Evolutionary conservation across 2,329 filamentous ascomycete species (phyloP).

Genomic region (Exophiala bonariae): DNA sequence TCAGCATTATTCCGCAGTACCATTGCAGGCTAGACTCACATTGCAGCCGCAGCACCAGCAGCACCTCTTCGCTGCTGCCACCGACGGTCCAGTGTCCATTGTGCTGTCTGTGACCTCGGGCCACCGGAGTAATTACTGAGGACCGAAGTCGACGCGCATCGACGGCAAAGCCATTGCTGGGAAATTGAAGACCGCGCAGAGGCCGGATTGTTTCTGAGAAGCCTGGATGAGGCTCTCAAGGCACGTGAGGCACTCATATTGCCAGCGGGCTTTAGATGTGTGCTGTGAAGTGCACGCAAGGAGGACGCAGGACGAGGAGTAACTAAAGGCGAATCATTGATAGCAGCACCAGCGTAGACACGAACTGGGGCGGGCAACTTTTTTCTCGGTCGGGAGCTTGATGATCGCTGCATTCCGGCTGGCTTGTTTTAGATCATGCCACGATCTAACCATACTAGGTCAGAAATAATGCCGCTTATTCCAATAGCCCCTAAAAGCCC

Average conservation of each 20-base stretch:
- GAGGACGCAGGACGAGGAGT: too few relatives aligned
- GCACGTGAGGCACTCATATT: conserved; percentile 27
- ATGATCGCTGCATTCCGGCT: too few relatives aligned
- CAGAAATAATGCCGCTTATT: too few relatives aligned
- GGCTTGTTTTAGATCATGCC: too few relatives aligned
- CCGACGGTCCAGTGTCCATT: conserved; percentile 38
- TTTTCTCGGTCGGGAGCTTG: too few relatives aligned
- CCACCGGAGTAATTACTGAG: conserved; percentile 7
- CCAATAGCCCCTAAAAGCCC: too few relatives aligned
- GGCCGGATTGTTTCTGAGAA: conserved; percentile 35
- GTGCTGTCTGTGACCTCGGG: conserved; percentile 8
- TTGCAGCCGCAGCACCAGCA: conserved; percentile 44
- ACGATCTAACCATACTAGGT: too few relatives aligned
- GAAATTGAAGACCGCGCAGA: conserved; percentile 37
- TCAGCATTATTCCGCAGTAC: background rate
- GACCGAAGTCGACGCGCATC: conserved; percentile 34
- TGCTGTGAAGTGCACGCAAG: background rate
- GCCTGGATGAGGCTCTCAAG: conserved; percentile 22
- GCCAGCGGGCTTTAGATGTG: background rate
- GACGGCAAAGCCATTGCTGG: conserved; percentile 37
- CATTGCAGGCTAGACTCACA: conserved; percentile 35
- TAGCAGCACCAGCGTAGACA: too few relatives aligned
- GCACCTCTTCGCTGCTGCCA: conserved; percentile 45
- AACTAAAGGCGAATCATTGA: too few relatives aligned
- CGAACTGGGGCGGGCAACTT: too few relatives aligned